Evolutionary conservation across 1,284 basidiomycete species (phyloP).

Genomic region (Ganoderma sp.): DNA sequence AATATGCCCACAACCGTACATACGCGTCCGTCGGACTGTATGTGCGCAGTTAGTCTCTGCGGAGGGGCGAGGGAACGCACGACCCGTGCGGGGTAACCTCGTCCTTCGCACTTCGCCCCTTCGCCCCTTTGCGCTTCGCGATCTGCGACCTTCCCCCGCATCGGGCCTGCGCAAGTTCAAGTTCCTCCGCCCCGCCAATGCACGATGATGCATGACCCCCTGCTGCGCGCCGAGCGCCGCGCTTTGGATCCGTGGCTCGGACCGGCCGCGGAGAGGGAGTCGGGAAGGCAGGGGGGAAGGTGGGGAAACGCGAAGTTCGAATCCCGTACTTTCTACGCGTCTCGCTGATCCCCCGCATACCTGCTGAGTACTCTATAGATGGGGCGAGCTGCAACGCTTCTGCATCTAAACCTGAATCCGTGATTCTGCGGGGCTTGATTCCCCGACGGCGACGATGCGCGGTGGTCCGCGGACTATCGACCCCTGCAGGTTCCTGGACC

Average conservation of each 20-base stretch:
- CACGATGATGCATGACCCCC: neutral
- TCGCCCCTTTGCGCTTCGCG: neutral
- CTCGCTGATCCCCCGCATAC: neutral
- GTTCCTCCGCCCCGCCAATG: no score
- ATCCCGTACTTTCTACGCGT: no score
- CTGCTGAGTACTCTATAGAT: neutral
- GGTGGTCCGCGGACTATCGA: no score
- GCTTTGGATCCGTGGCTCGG: neutral
- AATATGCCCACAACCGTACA: neutral
- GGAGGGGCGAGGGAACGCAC: neutral
- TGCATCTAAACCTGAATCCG: no score
- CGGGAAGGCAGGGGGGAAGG: no score
- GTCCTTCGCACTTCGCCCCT: neutral
- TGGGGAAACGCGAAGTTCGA: no score
- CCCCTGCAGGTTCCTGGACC: no score
- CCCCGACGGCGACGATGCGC: no score
- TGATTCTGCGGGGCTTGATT: no score
- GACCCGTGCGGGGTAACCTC: constrained; percentile 14
- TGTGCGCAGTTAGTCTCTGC: neutral
- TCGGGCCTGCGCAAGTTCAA: neutral
- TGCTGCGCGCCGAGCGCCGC: neutral
- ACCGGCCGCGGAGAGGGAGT: neutral
- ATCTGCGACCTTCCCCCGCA: neutral
- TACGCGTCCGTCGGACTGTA: neutral
- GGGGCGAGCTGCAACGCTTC: no score